Evolutionary conservation across 208 protist genomes (phyloP).

Genomic region (Acanthamoeba triangularis): DNA sequence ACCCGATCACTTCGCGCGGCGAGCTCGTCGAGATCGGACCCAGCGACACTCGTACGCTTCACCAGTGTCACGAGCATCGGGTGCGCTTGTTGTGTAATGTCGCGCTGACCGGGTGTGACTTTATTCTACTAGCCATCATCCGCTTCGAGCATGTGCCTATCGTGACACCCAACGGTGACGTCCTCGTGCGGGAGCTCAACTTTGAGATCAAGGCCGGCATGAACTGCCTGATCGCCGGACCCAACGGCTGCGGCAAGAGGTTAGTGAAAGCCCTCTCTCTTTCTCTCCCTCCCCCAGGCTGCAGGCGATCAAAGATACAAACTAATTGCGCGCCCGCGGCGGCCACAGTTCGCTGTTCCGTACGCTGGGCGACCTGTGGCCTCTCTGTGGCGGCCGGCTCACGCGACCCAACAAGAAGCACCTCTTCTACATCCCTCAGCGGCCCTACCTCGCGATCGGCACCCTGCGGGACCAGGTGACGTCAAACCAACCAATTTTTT

Average conservation of each 20-base stretch:
- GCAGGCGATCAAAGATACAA: background rate
- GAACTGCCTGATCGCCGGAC: slow-evolving; percentile 72
- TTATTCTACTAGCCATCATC: slow-evolving; percentile 38
- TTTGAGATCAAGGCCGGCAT: slow-evolving; percentile 78
- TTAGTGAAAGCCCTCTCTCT: background rate
- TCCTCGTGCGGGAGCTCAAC: slow-evolving; percentile 51
- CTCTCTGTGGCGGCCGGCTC: slow-evolving; percentile 55
- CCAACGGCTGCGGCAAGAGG: slow-evolving; percentile 83
- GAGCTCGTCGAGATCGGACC: background rate
- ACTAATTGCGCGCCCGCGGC: background rate
- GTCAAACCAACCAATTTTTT: background rate
- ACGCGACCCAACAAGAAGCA: background rate
- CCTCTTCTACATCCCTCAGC: slow-evolving; percentile 85
- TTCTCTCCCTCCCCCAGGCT: no score
- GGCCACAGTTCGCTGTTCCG: slow-evolving; percentile 64
- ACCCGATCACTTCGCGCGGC: slow-evolving; percentile 6
- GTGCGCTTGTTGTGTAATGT: no score
- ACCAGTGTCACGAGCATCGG: background rate
- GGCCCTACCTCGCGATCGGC: slow-evolving; percentile 81
- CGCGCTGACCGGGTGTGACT: background rate
- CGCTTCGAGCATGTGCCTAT: slow-evolving; percentile 82
- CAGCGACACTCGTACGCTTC: background rate
- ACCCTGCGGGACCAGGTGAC: slow-evolving; percentile 74
- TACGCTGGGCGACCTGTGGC: slow-evolving; percentile 83
- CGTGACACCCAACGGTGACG: slow-evolving; percentile 85